Evolutionary conservation across 148 eudicot genomes (phyloP), one percentile per base, ranked within the genome.

Genomic region (Persicaria maculosa): DNA sequence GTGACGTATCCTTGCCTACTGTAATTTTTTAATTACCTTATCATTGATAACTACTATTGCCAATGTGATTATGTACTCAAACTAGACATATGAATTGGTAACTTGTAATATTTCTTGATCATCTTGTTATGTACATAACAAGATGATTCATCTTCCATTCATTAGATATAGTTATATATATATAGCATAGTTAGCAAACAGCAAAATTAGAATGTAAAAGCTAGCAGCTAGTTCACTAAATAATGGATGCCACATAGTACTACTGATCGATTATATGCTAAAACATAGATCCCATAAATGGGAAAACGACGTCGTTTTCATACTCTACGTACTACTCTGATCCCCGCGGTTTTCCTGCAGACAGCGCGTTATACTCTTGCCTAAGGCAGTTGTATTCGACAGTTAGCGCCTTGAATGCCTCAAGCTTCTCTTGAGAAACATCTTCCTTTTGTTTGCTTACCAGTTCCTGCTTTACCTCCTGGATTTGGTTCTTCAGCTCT

Each of bases 381-480:
- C 70, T 65, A 65, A 65, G 47, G 47, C 36, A 65, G 17, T 65
- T 65, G 46, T 65, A 65, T 4, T 65, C 17, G 2, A 19, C 46
- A 43, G 70, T 40, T 14, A 65, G 45, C 17, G 9, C 70, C 31
- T 65, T 65, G 70, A 65, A 65, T 9, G 70, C 70, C 5, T 65
- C 70, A 15, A 14, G 7, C 6, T 40, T 65, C 19, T 40, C 70
- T 43, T 65, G 70, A 0, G 70, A 40, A 65, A 65, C 45, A 14
- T 65, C 47, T 43, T 65, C 70, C 19, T 65, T 65, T 5, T 9
- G 16, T 25, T 62, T 12, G 5, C 43, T 62, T 25, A 31, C 43
- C 5, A 65, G 9, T 12, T 65, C 9, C n/a, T 65, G 17, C 46
- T 40, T 65, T 40, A 40, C 31, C 70, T 65, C 70, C 19, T 65